Evolutionary conservation across 2,329 filamentous ascomycete genomes (phyloP), one percentile per base, ranked within the genome.

Genomic region (Fusarium oligoseptatum): DNA sequence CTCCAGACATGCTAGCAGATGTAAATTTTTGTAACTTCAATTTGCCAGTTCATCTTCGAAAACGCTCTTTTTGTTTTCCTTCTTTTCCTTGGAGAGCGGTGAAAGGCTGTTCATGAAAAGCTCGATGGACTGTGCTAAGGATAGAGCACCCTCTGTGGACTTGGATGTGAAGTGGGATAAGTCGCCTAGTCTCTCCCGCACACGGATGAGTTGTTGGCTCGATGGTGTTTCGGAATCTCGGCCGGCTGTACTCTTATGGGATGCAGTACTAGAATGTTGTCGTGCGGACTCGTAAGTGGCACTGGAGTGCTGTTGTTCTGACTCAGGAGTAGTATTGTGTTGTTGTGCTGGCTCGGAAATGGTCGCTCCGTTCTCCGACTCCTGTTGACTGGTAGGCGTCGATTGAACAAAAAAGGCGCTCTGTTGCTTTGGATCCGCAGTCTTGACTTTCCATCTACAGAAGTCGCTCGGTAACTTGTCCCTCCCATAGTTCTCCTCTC

Each of bases 191-290:
- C 41, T 45, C 41, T 22, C 41, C 20, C 41, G 36, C 29, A 58
- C 56, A 14, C 56, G 56, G 9, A 58, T 15, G 37, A 58, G 56
- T 20, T 58, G 52, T 56, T 56, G 52, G 12, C 32, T 56, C 4
- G 52, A 56, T 56, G 52, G 5, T 20, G 32, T 2, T 10, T 34
- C 2, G n/a, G 9, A 55, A 11, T 7, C 2, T 5, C 0, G 50
- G 10, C 17, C 17, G 3, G 17, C 7, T 29, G 3, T 14, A 20
- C 50, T 34, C 2, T n/a, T n/a, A 4, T 2, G 11, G 17, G 50
- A 12, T 34, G 29, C 1, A 4, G 10, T 12, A 34, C 41, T 20
- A 3, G 2, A 2, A 20, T 10, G n/a, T 41, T 41, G 39, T 11
- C 0, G 17, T 20, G 17, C 10, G 11, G 39, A 20, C 39, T 41